Evolutionary conservation across 495 filamentous ascomycete genomes (phyloP).

Genomic region (Cenococcum geophilum): DNA sequence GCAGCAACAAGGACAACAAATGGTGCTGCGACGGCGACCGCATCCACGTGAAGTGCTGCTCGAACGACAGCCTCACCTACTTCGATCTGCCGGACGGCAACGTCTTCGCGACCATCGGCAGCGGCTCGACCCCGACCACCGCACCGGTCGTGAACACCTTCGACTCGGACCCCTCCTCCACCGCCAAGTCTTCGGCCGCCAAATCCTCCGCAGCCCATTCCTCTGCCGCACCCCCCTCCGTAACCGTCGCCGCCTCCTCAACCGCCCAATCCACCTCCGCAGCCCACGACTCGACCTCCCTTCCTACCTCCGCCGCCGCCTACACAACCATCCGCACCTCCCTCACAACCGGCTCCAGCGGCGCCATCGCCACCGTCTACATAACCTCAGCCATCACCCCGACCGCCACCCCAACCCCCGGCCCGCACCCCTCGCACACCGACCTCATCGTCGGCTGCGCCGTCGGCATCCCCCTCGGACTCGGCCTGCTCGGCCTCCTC

Average conservation of each 20-base stretch:
- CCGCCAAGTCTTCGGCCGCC: neutral
- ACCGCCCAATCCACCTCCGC: neutral
- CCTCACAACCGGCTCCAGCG: neutral
- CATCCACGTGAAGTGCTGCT: constrained; percentile 23
- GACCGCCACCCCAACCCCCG: neutral
- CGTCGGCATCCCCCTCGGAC: neutral
- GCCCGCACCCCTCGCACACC: neutral
- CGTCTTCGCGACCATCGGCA: constrained; percentile 22
- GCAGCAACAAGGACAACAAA: constrained; percentile 23
- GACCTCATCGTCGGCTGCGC: neutral
- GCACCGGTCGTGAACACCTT: constrained; percentile 9
- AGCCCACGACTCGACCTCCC: neutral
- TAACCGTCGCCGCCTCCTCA: no score
- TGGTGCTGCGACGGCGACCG: constrained; percentile 30
- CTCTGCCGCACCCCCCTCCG: neutral
- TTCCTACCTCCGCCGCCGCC: neutral
- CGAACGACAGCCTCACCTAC: constrained; percentile 10
- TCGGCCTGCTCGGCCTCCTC: neutral
- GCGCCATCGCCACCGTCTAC: neutral
- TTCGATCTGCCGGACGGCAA: constrained; percentile 20
- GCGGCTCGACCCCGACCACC: constrained; percentile 4
- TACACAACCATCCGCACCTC: neutral
- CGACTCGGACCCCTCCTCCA: neutral
- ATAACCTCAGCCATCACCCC: no score
- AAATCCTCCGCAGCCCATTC: neutral